A percentile compares a stretch with the other conserved stretches of the same genome.
These are phyloP conservation scores for Mycena galopus DNA, from an alignment of 768 basidiomycete species.

Conservation along the genomic window DNA sequence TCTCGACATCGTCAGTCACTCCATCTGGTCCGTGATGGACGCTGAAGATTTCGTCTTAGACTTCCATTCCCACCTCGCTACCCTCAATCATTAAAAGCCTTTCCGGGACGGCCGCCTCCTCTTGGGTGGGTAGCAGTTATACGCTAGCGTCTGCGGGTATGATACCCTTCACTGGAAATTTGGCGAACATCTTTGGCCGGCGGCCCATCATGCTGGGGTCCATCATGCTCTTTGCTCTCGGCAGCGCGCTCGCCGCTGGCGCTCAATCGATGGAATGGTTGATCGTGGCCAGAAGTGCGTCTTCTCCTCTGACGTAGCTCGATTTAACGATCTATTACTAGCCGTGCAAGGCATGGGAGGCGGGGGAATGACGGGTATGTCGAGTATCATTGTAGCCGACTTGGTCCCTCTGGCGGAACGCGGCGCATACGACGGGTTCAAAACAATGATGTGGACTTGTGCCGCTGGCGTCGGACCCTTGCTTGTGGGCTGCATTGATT, in stretches of 20 bases:
- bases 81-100: neutral
- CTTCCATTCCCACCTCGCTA: neutral
- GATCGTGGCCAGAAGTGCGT: neutral
- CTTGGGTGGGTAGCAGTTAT: slow-evolving; percentile 13
- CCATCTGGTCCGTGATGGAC: neutral
- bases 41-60: too few species aligned
- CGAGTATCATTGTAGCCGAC: slow-evolving; percentile 1
- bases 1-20: neutral
- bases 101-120: neutral
- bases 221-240: neutral
- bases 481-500: neutral
- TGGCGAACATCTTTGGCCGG: slow-evolving; percentile 5
- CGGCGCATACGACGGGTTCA: slow-evolving; percentile 4
- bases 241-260: neutral
- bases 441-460: slow-evolving; percentile 11
- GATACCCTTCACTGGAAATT: neutral
- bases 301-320: neutral
- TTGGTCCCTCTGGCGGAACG: neutral
- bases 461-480: slow-evolving; percentile 4
- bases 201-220: neutral
- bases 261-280: neutral
- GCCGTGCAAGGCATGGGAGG: slow-evolving; percentile 14
- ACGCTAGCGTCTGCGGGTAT: slow-evolving; percentile 5
- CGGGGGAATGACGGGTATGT: neutral
- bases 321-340: neutral